A percentile compares a stretch with the other conserved stretches of the same genome.
phyloP scores from a whole-genome alignment of 1,284 basidiomycete genomes.

The Trichosporon coremiiforme region DNA sequence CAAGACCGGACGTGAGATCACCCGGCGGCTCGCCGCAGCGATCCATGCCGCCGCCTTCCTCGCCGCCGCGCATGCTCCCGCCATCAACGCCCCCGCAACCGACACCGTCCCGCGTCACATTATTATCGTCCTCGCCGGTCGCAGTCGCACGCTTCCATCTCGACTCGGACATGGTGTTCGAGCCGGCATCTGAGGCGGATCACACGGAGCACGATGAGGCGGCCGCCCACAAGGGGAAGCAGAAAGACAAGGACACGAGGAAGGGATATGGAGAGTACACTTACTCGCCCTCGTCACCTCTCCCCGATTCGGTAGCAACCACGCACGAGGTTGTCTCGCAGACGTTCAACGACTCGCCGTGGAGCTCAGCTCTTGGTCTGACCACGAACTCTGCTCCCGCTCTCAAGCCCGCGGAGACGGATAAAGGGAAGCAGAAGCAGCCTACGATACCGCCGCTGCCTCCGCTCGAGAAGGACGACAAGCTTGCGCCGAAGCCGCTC shows the following conservation, averaged over 20 bases:
- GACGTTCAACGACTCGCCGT: too few relatives aligned
- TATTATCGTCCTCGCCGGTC: background rate
- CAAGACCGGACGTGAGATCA: background rate
- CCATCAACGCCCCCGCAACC: background rate
- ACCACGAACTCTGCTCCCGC: background rate
- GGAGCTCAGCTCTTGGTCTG: background rate
- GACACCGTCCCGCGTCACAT: background rate
- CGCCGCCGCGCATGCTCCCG: background rate
- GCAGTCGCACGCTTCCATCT: slow-evolving; percentile 7
- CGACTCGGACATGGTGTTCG: slow-evolving; percentile 11
- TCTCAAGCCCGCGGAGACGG: background rate
- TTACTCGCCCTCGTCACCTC: slow-evolving; percentile 4
- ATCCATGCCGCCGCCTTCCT: background rate
- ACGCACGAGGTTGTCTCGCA: too few relatives aligned
- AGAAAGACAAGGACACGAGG: background rate
- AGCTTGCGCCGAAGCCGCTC: background rate
- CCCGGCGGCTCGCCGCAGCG: background rate
- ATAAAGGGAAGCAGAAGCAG: background rate
- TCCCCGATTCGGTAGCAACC: background rate
- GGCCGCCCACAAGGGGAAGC: background rate
- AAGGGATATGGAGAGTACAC: background rate
- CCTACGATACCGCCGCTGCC: background rate
- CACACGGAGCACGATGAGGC: background rate
- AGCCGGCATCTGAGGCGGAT: background rate
- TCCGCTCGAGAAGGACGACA: background rate